These are phyloP conservation scores for Durio zibethinus DNA, from an alignment of 345 rosid species.

Conservation along the genomic window DNA sequence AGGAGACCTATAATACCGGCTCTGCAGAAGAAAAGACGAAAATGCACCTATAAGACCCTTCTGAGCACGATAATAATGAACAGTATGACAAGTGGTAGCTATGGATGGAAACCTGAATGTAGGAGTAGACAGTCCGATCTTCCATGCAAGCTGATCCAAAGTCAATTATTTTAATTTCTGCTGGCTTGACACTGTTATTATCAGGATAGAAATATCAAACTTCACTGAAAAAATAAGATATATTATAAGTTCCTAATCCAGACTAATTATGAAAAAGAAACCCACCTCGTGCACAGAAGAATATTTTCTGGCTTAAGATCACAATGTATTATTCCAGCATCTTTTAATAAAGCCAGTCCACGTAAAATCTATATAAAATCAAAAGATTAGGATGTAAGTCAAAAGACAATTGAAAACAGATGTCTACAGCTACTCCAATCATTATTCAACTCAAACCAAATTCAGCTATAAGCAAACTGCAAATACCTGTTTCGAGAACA, in stretches of 20 bases:
- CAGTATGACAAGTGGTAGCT: not conserved
- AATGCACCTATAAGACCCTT: slow-evolving; percentile 16
- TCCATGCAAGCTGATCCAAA: slow-evolving; percentile 99
- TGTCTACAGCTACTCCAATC: slow-evolving; percentile 3
- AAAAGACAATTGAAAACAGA: not conserved
- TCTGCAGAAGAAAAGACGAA: slow-evolving; percentile 57
- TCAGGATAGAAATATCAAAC: slow-evolving; percentile 21
- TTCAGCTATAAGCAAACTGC: slow-evolving; percentile 15
- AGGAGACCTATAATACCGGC: slow-evolving; percentile 98
- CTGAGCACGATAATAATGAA: slow-evolving; percentile 19
- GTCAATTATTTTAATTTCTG: slow-evolving; percentile 96
- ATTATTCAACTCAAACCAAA: slow-evolving; percentile 12
- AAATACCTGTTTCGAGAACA: slow-evolving; percentile 94
- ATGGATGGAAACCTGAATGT: slow-evolving; percentile 73
- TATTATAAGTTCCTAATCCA: slow-evolving; percentile 9
- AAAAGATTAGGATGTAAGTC: not conserved
- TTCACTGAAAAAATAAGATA: slow-evolving; percentile 8
- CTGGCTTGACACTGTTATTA: slow-evolving; percentile 76
- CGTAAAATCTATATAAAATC: slow-evolving; percentile 61
- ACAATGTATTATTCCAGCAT: slow-evolving; percentile 95
- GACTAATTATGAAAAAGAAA: slow-evolving; percentile 22
- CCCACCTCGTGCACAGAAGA: slow-evolving; percentile 87
- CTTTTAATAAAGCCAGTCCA: slow-evolving; percentile 87
- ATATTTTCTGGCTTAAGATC: slow-evolving; percentile 99
- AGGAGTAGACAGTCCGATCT: slow-evolving; percentile 95